Percentiles rank a stretch among this genome's conserved stretches.
Evolutionary conservation across 2,329 filamentous ascomycete genomes (phyloP).

Genomic region (Microsporum ferrugineum): DNA sequence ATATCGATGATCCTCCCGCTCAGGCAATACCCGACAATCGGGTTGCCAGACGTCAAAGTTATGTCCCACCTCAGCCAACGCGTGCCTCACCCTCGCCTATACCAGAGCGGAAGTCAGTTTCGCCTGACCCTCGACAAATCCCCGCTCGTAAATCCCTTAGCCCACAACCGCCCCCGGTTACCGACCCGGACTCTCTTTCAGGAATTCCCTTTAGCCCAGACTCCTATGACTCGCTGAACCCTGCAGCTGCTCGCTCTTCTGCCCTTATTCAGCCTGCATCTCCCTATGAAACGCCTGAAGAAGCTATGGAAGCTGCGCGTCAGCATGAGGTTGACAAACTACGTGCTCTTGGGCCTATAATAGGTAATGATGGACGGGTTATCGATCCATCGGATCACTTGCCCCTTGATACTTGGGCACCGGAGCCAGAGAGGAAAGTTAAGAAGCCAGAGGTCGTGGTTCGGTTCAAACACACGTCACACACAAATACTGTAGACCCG

Average conservation of each 20-base stretch:
- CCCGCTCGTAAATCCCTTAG: constrained; percentile 50
- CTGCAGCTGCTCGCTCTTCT: constrained; percentile 28
- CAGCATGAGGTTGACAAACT: constrained; percentile 27
- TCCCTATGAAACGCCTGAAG: constrained; percentile 29
- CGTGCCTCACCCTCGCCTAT: constrained; percentile 22
- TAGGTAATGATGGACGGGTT: constrained; percentile 51
- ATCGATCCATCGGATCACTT: constrained; percentile 57
- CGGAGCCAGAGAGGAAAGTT: constrained; percentile 50
- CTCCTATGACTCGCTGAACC: constrained; percentile 50
- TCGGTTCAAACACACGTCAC: constrained; percentile 33
- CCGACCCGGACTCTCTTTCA: constrained; percentile 30
- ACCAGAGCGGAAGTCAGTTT: constrained; percentile 21
- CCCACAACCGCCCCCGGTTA: constrained; percentile 36
- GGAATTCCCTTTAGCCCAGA: constrained; percentile 50
- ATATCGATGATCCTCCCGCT: constrained; percentile 16
- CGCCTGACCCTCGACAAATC: constrained; percentile 30
- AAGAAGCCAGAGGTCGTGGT: constrained; percentile 39
- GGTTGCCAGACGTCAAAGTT: constrained; percentile 19
- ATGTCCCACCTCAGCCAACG: constrained; percentile 19
- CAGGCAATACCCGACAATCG: constrained; percentile 21
- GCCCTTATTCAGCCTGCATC: constrained; percentile 24
- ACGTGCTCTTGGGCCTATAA: constrained; percentile 46
- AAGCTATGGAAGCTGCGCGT: constrained; percentile 29
- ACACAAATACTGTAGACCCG: constrained; percentile 16
- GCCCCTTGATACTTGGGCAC: constrained; percentile 54